A percentile compares a stretch with the other conserved stretches of the same genome.
phyloP scores from a whole-genome alignment of 768 basidiomycete genomes.

The Amylocystis lapponica region DNA sequence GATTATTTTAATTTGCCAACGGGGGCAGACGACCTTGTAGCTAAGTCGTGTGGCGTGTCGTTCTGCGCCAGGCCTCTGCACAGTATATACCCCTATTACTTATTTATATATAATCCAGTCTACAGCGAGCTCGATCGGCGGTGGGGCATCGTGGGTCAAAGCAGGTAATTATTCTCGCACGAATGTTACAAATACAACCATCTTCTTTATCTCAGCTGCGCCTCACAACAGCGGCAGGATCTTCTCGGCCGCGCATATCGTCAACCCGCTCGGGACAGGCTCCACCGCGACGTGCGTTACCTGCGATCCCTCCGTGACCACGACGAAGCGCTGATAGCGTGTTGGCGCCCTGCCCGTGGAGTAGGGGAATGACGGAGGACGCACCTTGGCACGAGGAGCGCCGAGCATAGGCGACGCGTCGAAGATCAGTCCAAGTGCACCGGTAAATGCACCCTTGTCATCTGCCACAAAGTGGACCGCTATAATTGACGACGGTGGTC shows the following conservation, averaged over 20 bases:
- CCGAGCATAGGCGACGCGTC: constrained; percentile 55
- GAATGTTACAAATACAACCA: too few relatives aligned
- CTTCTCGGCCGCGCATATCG: constrained; percentile 38
- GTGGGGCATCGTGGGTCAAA: too few relatives aligned
- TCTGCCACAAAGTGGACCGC: constrained; percentile 40
- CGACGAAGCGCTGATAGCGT: constrained; percentile 49
- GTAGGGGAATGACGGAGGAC: background rate
- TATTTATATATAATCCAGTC: too few relatives aligned
- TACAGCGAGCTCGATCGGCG: too few relatives aligned
- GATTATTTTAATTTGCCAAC: too few relatives aligned
- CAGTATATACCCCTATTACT: too few relatives aligned
- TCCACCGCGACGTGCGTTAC: constrained; percentile 55
- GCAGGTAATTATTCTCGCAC: background rate
- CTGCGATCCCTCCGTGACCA: constrained; percentile 63
- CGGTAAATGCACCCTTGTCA: constrained; percentile 48
- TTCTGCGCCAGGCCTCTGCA: too few relatives aligned
- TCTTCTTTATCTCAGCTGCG: too few relatives aligned
- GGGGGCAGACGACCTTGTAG: too few relatives aligned
- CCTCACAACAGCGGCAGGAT: constrained; percentile 29
- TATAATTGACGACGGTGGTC: constrained; percentile 4
- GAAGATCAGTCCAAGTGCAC: constrained; percentile 37
- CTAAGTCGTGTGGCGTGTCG: too few relatives aligned
- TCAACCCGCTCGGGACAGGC: constrained; percentile 31
- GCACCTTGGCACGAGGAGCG: constrained; percentile 52
- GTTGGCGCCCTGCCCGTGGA: constrained; percentile 12